Conservation (phyloP, 495 filamentous ascomycete species). For the Neurospora sp. region DNA sequence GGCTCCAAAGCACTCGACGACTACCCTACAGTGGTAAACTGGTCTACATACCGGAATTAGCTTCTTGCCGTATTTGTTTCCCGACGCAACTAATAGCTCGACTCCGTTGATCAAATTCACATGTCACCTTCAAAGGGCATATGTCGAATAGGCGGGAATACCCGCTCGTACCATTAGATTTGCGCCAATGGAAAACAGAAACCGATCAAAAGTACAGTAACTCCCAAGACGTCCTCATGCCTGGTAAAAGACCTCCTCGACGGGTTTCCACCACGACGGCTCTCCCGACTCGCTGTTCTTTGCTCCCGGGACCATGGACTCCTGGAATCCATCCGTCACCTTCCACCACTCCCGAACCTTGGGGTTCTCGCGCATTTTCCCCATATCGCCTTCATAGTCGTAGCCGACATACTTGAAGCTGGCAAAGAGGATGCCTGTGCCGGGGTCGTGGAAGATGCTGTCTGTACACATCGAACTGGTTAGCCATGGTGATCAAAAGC, state of each 20-base stretch:
- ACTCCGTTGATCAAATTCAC: not conserved
- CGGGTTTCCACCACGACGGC: conserved; percentile 59
- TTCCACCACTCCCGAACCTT: conserved; percentile 71
- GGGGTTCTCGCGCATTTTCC: conserved; percentile 54
- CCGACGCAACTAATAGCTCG: not conserved
- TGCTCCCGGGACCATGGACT: conserved; percentile 50
- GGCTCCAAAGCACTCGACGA: not conserved
- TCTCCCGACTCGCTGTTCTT: conserved; percentile 48
- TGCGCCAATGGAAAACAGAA: not conserved
- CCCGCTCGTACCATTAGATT: not conserved
- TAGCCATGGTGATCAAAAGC: not conserved
- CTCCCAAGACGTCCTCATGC: conserved; percentile 26
- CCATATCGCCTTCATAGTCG: conserved; percentile 62
- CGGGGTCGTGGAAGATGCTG: conserved; percentile 60
- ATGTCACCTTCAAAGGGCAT: not conserved
- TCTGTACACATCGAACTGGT: conserved; percentile 31
- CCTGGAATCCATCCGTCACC: conserved; percentile 66
- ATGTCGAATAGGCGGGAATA: not conserved
- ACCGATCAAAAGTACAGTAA: not conserved
- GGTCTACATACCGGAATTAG: not conserved
- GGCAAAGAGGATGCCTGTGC: conserved; percentile 53
- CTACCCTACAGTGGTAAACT: not conserved
- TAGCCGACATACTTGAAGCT: conserved; percentile 65
- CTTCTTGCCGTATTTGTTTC: not conserved
- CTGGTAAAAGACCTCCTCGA: conserved; percentile 64